phyloP scores from a whole-genome alignment of 2,329 filamentous ascomycete species.

The Cladorrhinum sp. region DNA sequence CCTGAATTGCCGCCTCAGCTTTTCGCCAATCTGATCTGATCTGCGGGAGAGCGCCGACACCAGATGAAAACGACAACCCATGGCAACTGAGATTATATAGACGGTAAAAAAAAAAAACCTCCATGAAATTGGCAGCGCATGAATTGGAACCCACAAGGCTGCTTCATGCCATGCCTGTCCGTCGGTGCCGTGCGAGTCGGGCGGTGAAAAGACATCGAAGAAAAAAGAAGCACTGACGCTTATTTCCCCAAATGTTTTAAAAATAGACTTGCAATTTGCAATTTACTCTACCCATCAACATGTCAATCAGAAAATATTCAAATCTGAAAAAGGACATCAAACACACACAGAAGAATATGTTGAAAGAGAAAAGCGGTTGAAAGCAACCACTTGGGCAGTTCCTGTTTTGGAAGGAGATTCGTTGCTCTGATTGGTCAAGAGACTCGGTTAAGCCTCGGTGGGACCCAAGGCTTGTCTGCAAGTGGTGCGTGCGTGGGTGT shows the following conservation, averaged over 20 bases:
- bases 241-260: not conserved
- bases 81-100: not conserved
- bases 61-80: not conserved
- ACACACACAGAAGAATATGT: no score
- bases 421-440: constrained; percentile 20
- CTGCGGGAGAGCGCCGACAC: not conserved
- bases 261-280: not conserved
- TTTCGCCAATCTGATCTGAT: not conserved
- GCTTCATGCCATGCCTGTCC: not conserved
- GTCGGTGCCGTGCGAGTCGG: not conserved
- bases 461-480: constrained; percentile 16
- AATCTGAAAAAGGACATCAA: no score
- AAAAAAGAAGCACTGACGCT: not conserved
- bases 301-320: not conserved
- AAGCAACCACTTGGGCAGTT: constrained; percentile 19
- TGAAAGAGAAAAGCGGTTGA: not conserved
- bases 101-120: not conserved
- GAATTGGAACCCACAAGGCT: not conserved
- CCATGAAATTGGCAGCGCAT: not conserved
- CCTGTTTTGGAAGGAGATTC: constrained; percentile 27
- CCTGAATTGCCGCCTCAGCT: not conserved
- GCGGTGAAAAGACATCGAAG: not conserved
- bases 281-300: not conserved
- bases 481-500: not conserved
- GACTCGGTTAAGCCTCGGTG: constrained; percentile 28